A percentile compares a stretch with the other conserved stretches of the same genome.
These are phyloP conservation scores for Botrytis deweyae DNA, from an alignment of 2,329 filamentous ascomycete genomes.

Conservation along the genomic window DNA sequence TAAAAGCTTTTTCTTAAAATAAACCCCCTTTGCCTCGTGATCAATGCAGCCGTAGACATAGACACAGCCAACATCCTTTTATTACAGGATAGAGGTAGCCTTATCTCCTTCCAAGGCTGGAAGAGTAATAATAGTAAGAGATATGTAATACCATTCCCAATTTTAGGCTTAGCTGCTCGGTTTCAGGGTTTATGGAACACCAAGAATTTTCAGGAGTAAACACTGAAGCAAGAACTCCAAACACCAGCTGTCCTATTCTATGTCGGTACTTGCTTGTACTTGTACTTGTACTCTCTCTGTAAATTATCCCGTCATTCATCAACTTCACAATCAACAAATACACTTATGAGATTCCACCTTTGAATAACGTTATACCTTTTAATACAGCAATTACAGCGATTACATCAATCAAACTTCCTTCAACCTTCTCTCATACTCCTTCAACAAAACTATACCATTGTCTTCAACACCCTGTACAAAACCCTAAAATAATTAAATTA, in stretches of 20 bases:
- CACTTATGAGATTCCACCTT: neutral
- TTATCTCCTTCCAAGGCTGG: neutral
- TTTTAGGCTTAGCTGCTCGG: neutral
- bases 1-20: neutral
- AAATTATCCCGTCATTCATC: neutral
- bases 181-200: neutral
- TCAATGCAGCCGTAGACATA: too few species aligned
- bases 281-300: too few species aligned
- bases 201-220: neutral
- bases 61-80: neutral
- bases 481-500: neutral
- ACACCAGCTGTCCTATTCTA: slow-evolving; percentile 11
- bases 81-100: neutral
- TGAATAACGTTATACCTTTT: neutral
- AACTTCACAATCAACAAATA: neutral
- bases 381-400: neutral
- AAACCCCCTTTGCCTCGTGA: neutral
- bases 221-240: neutral
- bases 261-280: neutral
- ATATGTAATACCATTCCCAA: too few species aligned
- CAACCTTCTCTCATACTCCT: neutral
- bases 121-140: too few species aligned
- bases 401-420: neutral
- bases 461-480: neutral
- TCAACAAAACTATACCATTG: neutral